phyloP scores from a whole-genome alignment of 805 yeast species.

The Candida koratica region DNA sequence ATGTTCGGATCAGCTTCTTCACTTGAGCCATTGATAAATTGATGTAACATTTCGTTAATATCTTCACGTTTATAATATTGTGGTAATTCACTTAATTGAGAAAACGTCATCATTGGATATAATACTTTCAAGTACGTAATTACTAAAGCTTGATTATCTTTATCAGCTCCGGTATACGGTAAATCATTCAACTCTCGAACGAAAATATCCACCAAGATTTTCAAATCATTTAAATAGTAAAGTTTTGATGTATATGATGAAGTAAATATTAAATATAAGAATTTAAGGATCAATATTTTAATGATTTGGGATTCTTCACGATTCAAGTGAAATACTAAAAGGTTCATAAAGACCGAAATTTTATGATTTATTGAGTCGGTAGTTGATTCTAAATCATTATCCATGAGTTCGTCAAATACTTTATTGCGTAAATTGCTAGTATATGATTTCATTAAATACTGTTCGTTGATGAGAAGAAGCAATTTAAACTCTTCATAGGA shows the following conservation, averaged over 20 bases:
- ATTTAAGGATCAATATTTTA: slow-evolving; percentile 74
- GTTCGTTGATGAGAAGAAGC: slow-evolving; percentile 77
- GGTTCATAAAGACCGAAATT: slow-evolving; percentile 65
- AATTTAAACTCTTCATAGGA: slow-evolving; percentile 65
- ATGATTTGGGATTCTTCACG: slow-evolving; percentile 67
- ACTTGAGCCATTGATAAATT: slow-evolving; percentile 29
- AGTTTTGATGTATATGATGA: slow-evolving; percentile 59
- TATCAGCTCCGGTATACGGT: slow-evolving; percentile 50
- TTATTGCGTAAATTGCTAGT: slow-evolving; percentile 35
- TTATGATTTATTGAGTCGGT: slow-evolving; percentile 13
- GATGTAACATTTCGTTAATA: slow-evolving; percentile 47
- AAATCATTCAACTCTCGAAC: slow-evolving; percentile 74
- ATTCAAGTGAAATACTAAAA: slow-evolving; percentile 61
- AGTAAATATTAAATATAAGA: slow-evolving; percentile 70
- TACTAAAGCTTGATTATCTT: slow-evolving; percentile 51
- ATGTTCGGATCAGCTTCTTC: slow-evolving; percentile 9
- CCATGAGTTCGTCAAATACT: slow-evolving; percentile 53
- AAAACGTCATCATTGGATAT: slow-evolving; percentile 62
- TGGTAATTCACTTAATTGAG: slow-evolving; percentile 49
- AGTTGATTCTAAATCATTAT: slow-evolving; percentile 32
- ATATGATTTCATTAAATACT: slow-evolving; percentile 65
- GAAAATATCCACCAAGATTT: slow-evolving; percentile 78
- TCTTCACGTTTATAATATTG: slow-evolving; percentile 58
- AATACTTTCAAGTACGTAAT: slow-evolving; percentile 63
- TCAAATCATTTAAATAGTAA: slow-evolving; percentile 78